These are phyloP conservation scores for Gaeumannomyces sp. DNA, from an alignment of 2,329 filamentous ascomycete species.

Conservation along the genomic window DNA sequence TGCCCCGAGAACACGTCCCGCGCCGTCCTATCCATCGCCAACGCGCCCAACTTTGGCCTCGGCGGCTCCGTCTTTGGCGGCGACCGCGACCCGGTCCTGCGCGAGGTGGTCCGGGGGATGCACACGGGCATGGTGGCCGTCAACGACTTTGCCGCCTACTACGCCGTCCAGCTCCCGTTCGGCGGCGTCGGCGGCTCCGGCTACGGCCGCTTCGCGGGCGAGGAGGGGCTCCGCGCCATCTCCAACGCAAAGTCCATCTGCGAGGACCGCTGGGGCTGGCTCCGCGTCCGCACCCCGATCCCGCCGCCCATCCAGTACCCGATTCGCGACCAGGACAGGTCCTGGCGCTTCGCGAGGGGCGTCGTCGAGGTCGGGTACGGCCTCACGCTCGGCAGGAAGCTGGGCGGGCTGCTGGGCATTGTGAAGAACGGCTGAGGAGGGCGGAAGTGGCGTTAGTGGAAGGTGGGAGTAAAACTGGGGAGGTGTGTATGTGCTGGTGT, in stretches of 20 bases:
- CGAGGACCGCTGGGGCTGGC: constrained; percentile 59
- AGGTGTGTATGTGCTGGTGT: neutral
- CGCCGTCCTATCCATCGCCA: constrained; percentile 71
- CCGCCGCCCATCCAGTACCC: constrained; percentile 79
- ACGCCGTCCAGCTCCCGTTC: constrained; percentile 91
- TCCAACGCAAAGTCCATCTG: constrained; percentile 88
- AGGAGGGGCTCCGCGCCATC: constrained; percentile 76
- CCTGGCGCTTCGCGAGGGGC: constrained; percentile 59
- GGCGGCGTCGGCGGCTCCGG: constrained; percentile 85
- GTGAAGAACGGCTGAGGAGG: constrained; percentile 11
- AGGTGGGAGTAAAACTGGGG: too few species aligned
- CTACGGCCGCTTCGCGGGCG: constrained; percentile 87
- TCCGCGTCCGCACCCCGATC: constrained; percentile 68
- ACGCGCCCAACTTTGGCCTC: constrained; percentile 78
- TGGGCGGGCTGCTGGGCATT: constrained; percentile 14
- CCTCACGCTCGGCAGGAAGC: constrained; percentile 16
- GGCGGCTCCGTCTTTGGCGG: constrained; percentile 83
- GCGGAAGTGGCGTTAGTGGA: too few species aligned
- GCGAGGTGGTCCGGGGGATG: constrained; percentile 59
- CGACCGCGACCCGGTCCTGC: constrained; percentile 52
- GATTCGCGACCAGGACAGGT: constrained; percentile 54
- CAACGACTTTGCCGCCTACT: constrained; percentile 92
- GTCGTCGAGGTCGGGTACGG: constrained; percentile 58
- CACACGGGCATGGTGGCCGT: constrained; percentile 86
- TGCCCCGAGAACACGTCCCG: constrained; percentile 52